A percentile compares a stretch with the other conserved stretches of the same genome.
These are phyloP conservation scores for Glaciozyma martinii DNA, from an alignment of 768 basidiomycete species.

Conservation along the genomic window DNA sequence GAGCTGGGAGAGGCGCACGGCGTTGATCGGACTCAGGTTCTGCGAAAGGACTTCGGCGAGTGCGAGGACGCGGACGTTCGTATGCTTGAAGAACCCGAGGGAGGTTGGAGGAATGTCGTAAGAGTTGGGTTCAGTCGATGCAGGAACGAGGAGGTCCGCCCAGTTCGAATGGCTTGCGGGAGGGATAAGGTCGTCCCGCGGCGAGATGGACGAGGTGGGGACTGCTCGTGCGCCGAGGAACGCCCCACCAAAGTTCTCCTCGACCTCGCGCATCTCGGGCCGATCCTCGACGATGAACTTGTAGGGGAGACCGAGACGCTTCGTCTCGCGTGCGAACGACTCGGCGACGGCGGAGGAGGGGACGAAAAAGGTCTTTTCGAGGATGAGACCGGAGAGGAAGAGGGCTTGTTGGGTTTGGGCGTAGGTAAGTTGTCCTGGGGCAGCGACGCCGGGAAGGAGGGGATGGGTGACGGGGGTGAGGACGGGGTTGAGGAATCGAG, in stretches of 20 bases:
- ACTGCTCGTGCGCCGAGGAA: conserved; percentile 11
- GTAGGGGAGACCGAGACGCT: conserved; percentile 28
- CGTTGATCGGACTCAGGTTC: conserved; percentile 33
- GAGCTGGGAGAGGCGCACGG: not conserved
- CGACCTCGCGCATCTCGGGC: conserved; percentile 11
- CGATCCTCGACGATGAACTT: conserved; percentile 27
- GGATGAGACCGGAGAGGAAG: conserved; percentile 57
- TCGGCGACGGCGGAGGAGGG: conserved; percentile 17
- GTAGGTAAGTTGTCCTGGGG: conserved; percentile 84
- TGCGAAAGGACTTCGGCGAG: conserved; percentile 30
- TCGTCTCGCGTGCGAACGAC: conserved; percentile 14
- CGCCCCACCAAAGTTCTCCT: conserved; percentile 19
- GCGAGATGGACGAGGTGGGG: not conserved
- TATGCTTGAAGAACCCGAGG: conserved; percentile 17
- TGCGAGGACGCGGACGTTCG: conserved; percentile 29
- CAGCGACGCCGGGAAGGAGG: conserved; percentile 69
- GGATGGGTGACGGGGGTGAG: conserved; percentile 88
- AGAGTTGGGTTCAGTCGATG: conserved; percentile 11
- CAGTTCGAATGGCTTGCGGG: conserved; percentile 8
- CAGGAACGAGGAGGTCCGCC: conserved; percentile 21
- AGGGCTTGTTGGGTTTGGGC: conserved; percentile 73
- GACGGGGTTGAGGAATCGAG: conserved; percentile 50
- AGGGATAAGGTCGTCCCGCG: conserved; percentile 19
- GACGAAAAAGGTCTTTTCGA: conserved; percentile 28
- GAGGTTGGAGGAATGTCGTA: conserved; percentile 23